Base-by-base conservation (phyloP, 208 protist species). In the Novymonas esmeraldas region DNA sequence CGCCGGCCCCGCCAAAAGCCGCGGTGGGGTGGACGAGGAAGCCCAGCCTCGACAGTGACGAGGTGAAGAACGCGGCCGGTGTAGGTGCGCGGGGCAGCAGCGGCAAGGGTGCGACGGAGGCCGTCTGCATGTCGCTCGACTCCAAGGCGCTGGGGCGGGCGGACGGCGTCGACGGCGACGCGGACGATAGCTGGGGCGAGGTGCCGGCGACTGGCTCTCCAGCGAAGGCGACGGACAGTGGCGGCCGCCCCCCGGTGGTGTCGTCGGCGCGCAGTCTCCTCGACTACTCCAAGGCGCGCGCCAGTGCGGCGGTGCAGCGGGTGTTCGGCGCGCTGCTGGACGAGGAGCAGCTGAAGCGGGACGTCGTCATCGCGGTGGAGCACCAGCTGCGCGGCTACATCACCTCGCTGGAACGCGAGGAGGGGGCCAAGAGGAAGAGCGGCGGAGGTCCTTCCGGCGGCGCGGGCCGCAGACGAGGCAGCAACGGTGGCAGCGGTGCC, bases 331-430 rank as follows among this genome's bases (percentile, higher is more conserved):
- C 63, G 36, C 39, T 85, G 3, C 36, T 65, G 18, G 55, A 78
- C 33, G 75, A 85, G 46, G 80, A 85, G 63, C 26, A 65, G 44
- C 71, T 85, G 62, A 85, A 70, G 49, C 75, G 80, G 28, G 76
- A 76, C 44, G 69, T 85, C 16, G 42, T 77, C 18, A 31, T 66
- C 22, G 80, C 80, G 4, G 76, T 85, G 11, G 80, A 85, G 70
- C 39, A 59, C n/a, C 75, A 85, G 69, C 48, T 85, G 24, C 58
- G 71, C 16, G 68, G 66, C 26, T 82, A 82, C 60, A 69, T 82
- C 38, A 6, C 54, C 11, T 54, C 68, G 5, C 45, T 64, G 2
- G 65, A 72, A 26, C 3, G 6, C 2, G 55, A 64, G 33, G 56
- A 61, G 28, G 13, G 56, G 22, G 2, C 16, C 16, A 29, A 46